Base-by-base conservation (phyloP, 176 grass and related monocot species). In the Saccharum officinarum region DNA sequence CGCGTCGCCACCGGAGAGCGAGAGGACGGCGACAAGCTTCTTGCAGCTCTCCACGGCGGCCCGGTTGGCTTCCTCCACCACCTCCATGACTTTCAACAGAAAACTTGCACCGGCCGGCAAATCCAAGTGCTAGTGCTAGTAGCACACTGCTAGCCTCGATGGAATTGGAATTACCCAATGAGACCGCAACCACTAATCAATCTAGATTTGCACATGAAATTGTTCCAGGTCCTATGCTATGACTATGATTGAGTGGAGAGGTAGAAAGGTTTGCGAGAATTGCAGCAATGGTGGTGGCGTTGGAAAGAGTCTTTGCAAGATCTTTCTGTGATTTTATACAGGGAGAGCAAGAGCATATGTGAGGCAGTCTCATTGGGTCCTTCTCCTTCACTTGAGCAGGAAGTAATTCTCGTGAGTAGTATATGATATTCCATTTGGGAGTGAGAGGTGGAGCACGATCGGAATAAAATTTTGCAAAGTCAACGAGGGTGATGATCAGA, bases 1-100 rank as follows among this genome's bases (percentile, higher is more conserved):
- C 2, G 89, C 76, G 33, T 87, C 81, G n/a, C 41, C 82, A 12
- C 47, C 62, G 40, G 85, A 71, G 15, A 41, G 75, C 39, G 89
- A 79, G 33, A 91, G 85, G 2, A 87, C 39, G 3, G 85, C 50
- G 68, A 87, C 85, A 60, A 91, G 76, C 75, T 69, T 87, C 84
- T 80, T 91, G 75, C 80, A 91, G 89, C 89, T 87, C 80, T 80
- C 75, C 80, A 91, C 84, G 2, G 89, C 89, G 7, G 80, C 89
- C 17, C 31, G 30, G 84, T 91, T 91, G 49, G 80, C 80, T 59
- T 87, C 69, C 84, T 91, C 89, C 80, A 80, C 80, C 22, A 8
- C 50, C 60, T 87, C 81, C 89, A 91, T 91, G 80, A 68, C n/a
- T 60, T 60, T 60, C 20, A 23, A 33, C 23, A 7, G 54, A 10